These are phyloP conservation scores for Nigrospora sphaerica DNA, from an alignment of 2,329 filamentous ascomycete genomes.

Conservation along the genomic window DNA sequence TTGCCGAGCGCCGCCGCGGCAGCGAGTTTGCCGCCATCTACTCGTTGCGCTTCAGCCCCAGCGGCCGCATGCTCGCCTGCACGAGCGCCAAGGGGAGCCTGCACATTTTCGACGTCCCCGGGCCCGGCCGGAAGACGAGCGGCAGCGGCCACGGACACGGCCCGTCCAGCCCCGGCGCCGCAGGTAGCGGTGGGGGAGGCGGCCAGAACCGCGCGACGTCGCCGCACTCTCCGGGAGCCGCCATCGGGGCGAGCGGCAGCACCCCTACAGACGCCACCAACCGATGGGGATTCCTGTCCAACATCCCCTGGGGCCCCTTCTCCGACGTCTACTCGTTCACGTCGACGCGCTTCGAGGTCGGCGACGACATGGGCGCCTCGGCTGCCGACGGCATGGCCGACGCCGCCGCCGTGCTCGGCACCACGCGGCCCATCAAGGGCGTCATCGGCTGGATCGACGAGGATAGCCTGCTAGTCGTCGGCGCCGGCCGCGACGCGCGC, in stretches of 20 bases:
- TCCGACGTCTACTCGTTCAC: slow-evolving; percentile 85
- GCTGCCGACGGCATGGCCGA: slow-evolving; percentile 36
- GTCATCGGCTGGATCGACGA: slow-evolving; percentile 80
- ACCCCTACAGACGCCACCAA: slow-evolving; percentile 42
- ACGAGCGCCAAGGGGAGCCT: slow-evolving; percentile 96
- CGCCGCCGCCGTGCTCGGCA: slow-evolving; percentile 40
- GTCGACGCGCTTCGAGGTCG: slow-evolving; percentile 73
- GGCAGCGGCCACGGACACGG: slow-evolving; percentile 17
- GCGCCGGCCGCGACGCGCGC: slow-evolving; percentile 70
- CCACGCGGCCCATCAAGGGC: slow-evolving; percentile 65
- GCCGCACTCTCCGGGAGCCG: slow-evolving; percentile 5
- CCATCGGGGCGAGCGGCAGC: slow-evolving; percentile 10
- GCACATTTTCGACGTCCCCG: slow-evolving; percentile 84
- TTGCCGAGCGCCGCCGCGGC: slow-evolving; percentile 81
- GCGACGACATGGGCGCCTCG: slow-evolving; percentile 53
- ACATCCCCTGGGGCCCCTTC: slow-evolving; percentile 81
- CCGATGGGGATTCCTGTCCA: slow-evolving; percentile 82
- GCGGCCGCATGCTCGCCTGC: slow-evolving; percentile 72
- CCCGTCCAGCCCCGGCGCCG: slow-evolving; percentile 7
- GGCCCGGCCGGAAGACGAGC: slow-evolving; percentile 27
- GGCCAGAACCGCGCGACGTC: slow-evolving; percentile 3
- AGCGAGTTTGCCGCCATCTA: slow-evolving; percentile 84
- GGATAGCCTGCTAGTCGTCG: slow-evolving; percentile 65
- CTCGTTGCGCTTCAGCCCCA: slow-evolving; percentile 80
- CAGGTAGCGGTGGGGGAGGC: too few relatives aligned